Percentiles rank a stretch among this genome's conserved stretches.
Conservation (phyloP, 176 grass and related monocot species). For the Juncus inflexus region DNA sequence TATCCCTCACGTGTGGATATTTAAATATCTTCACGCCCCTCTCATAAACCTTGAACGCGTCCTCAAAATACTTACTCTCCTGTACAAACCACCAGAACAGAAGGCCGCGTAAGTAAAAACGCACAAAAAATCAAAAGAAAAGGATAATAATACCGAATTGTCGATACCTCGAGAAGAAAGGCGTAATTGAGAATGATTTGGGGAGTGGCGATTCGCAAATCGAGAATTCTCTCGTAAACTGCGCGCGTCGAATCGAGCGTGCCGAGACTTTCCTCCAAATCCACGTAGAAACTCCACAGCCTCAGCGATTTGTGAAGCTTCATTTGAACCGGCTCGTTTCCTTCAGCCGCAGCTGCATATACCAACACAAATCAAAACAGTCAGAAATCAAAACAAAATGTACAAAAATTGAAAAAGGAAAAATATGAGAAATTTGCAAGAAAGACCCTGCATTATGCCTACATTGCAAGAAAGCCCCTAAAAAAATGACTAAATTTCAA, state of each 20-base stretch:
- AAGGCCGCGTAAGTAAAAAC: constrained; percentile 11
- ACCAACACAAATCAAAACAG: neutral
- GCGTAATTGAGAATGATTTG: constrained; percentile 64
- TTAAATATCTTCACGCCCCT: constrained; percentile 56
- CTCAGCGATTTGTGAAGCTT: constrained; percentile 51
- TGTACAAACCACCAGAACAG: neutral
- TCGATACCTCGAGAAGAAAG: constrained; percentile 49
- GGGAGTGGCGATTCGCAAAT: constrained; percentile 48
- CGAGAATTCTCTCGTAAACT: constrained; percentile 62
- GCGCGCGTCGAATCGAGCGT: constrained; percentile 40
- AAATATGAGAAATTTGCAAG: no score
- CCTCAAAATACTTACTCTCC: constrained; percentile 54
- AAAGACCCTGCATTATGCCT: no score
- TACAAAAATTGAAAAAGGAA: neutral
- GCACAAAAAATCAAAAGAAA: neutral
- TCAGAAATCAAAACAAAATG: constrained; percentile 11
- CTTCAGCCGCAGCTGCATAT: constrained; percentile 31
- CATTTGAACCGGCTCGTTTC: constrained; percentile 39
- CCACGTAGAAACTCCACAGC: constrained; percentile 67
- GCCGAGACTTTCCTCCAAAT: constrained; percentile 56
- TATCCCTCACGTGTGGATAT: constrained; percentile 56
- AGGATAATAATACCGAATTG: no score
- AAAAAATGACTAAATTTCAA: no score
- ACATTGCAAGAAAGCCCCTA: no score
- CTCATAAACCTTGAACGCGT: constrained; percentile 74